These are phyloP conservation scores for Aspergillus latus DNA, from an alignment of 2,329 filamentous ascomycete species.

Conservation along the genomic window DNA sequence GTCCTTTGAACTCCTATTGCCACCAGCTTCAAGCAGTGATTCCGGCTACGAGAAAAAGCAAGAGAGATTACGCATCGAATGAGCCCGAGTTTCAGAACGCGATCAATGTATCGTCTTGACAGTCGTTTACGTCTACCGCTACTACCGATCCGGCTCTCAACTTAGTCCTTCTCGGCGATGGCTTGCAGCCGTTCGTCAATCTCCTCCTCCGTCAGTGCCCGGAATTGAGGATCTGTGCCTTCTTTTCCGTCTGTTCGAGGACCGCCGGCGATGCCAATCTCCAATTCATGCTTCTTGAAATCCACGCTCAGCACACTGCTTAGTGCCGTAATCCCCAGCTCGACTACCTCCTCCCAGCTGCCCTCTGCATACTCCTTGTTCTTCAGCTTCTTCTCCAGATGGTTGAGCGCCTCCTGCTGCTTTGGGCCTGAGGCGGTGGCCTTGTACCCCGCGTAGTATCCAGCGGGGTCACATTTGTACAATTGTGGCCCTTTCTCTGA, in stretches of 20 bases:
- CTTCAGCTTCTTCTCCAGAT: constrained; percentile 99
- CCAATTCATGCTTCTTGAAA: constrained; percentile 99
- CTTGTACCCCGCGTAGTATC: constrained; percentile 98
- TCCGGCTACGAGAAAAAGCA: constrained; percentile 13
- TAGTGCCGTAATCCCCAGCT: constrained; percentile 90
- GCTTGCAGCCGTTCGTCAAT: constrained; percentile 97
- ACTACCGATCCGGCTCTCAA: constrained; percentile 5
- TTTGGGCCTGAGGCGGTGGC: constrained; percentile 95
- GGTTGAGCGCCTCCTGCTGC: constrained; percentile 97
- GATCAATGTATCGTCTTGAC: constrained; percentile 8
- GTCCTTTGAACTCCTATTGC: constrained; percentile 8
- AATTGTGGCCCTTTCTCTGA: constrained; percentile 89
- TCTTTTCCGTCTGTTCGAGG: constrained; percentile 79
- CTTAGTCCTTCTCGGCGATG: constrained; percentile 97
- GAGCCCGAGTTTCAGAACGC: background rate
- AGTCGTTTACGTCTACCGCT: constrained; percentile 20
- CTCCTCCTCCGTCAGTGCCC: constrained; percentile 91
- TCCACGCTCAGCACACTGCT: constrained; percentile 97
- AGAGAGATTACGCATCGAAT: constrained; percentile 7
- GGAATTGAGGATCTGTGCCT: constrained; percentile 75
- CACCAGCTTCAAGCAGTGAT: constrained; percentile 9
- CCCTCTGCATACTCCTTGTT: constrained; percentile 95
- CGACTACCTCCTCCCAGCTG: constrained; percentile 94
- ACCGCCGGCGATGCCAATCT: constrained; percentile 94
- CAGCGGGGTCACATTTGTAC: constrained; percentile 97